A percentile compares a stretch with the other conserved stretches of the same genome.
These are phyloP conservation scores for Phaseolus lunatus DNA, from an alignment of 306 rosid genomes.

Conservation along the genomic window DNA sequence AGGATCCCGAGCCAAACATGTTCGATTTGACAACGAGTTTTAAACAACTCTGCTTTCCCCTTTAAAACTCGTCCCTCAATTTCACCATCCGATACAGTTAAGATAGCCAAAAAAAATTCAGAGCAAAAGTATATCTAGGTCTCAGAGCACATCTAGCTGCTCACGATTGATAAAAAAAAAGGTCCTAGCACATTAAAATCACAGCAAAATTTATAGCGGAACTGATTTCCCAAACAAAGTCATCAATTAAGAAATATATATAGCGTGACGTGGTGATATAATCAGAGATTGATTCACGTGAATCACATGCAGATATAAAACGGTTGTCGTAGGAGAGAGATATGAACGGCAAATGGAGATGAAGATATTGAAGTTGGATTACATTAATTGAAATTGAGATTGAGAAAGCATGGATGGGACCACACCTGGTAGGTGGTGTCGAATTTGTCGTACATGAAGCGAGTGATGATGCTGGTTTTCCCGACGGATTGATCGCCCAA, in stretches of 20 bases:
- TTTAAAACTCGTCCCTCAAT: neutral
- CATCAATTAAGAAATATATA: neutral
- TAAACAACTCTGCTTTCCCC: neutral
- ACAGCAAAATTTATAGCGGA: neutral
- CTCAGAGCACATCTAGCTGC: neutral
- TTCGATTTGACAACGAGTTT: neutral
- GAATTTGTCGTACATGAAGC: conserved; percentile 97
- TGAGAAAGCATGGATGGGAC: conserved; percentile 5
- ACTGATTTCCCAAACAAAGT: neutral
- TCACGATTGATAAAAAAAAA: conserved; percentile 2
- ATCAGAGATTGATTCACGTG: conserved; percentile 27
- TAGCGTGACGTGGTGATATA: neutral
- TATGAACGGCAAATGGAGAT: conserved; percentile 5
- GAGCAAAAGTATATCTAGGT: neutral
- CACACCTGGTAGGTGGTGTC: conserved; percentile 85
- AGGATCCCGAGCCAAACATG: neutral
- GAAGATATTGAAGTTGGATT: neutral
- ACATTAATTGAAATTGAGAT: neutral
- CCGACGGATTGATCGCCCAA: conserved; percentile 95
- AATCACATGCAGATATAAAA: conserved; percentile 14
- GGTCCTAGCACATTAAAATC: neutral
- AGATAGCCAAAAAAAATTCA: neutral
- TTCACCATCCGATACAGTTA: neutral
- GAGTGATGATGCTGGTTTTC: conserved; percentile 95
- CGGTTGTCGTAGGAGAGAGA: conserved; percentile 13